These are phyloP conservation scores for Rhodamnia rubescens DNA, from an alignment of 345 rosid genomes.

Conservation along the genomic window DNA sequence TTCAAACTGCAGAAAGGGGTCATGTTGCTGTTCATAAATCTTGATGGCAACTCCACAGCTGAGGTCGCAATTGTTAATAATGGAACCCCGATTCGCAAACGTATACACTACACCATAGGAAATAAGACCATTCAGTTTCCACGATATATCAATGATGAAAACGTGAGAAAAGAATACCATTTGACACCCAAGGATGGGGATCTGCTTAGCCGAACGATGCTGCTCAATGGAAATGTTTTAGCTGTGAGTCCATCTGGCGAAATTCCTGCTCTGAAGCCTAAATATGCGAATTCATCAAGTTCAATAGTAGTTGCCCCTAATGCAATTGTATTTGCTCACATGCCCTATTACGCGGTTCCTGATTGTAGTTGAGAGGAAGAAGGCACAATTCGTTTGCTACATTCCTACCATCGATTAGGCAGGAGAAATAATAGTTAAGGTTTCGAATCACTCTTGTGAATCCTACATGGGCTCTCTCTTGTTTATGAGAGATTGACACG, in stretches of 20 bases:
- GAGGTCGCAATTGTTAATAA: conserved; percentile 17
- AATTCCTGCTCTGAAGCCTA: conserved; percentile 57
- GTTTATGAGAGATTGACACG: neutral
- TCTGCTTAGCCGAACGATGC: conserved; percentile 67
- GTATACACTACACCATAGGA: neutral
- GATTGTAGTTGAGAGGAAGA: conserved; percentile 32
- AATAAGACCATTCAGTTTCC: neutral
- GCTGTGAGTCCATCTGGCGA: conserved; percentile 46
- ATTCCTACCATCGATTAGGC: neutral
- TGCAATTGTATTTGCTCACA: conserved; percentile 62
- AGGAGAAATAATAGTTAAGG: neutral
- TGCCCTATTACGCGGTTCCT: conserved; percentile 33
- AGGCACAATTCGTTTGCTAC: conserved; percentile 5
- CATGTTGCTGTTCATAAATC: conserved; percentile 60
- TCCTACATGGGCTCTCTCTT: neutral
- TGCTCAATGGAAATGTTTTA: conserved; percentile 65
- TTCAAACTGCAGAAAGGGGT: conserved; percentile 57
- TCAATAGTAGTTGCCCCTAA: conserved; percentile 54
- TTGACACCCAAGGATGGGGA: conserved; percentile 67
- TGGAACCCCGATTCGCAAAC: neutral
- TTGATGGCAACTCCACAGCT: conserved; percentile 50
- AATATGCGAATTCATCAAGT: conserved; percentile 26
- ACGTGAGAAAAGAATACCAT: conserved; percentile 77
- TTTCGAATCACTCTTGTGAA: neutral
- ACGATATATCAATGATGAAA: conserved; percentile 6